These are phyloP conservation scores for Penicillium brevicompactum DNA, from an alignment of 2,329 filamentous ascomycete genomes.

Conservation along the genomic window DNA sequence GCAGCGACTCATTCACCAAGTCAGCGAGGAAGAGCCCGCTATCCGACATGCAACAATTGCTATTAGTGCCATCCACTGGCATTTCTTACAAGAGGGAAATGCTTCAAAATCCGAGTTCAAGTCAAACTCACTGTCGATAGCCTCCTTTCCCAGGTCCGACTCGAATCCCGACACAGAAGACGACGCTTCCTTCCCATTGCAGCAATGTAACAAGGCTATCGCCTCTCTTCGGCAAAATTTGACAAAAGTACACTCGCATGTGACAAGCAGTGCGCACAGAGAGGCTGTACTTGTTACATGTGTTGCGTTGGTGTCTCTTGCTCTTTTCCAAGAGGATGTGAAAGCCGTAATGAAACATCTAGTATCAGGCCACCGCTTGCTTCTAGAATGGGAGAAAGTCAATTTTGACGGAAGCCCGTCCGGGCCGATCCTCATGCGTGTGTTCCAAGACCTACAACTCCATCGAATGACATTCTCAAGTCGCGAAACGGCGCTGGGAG, in stretches of 20 bases:
- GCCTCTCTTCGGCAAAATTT: background rate
- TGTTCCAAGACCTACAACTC: background rate
- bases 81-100: background rate
- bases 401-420: background rate
- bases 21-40: background rate
- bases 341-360: background rate
- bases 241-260: background rate
- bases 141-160: background rate
- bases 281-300: conserved; percentile 1
- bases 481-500: background rate
- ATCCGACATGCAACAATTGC: conserved; percentile 1
- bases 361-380: background rate
- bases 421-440: background rate
- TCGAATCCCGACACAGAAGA: no score
- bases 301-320: background rate
- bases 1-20: conserved; percentile 4
- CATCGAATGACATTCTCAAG: conserved; percentile 1
- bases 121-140: background rate
- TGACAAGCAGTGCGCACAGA: conserved; percentile 1
- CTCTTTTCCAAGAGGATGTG: conserved; percentile 1
- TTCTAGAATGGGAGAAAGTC: conserved; percentile 1
- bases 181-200: background rate
- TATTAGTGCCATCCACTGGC: background rate
- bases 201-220: conserved; percentile 1
- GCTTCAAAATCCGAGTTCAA: background rate